Evolutionary conservation across 2,329 filamentous ascomycete species (phyloP).

Genomic region (Tolypocladium cylindrosporum): DNA sequence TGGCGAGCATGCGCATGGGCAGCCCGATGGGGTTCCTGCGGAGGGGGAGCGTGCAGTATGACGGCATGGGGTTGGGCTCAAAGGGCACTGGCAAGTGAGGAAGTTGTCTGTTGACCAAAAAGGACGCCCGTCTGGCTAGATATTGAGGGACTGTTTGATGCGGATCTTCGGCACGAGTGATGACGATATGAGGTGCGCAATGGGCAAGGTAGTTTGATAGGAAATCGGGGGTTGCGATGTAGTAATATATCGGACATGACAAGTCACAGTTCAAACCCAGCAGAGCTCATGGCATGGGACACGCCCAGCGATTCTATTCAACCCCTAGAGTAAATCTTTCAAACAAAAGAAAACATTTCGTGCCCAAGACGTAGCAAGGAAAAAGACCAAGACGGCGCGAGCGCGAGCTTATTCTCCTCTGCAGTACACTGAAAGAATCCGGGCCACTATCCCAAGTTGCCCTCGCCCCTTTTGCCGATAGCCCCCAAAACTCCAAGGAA

Average conservation of each 20-base stretch:
- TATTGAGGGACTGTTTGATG: not conserved
- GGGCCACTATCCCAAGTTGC: not conserved
- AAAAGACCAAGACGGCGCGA: not conserved
- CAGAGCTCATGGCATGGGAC: not conserved
- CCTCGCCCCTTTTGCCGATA: not conserved
- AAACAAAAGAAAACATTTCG: too few species aligned
- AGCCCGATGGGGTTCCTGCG: slow-evolving; percentile 38
- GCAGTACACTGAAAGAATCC: not conserved
- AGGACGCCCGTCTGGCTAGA: not conserved
- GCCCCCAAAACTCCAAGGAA: not conserved
- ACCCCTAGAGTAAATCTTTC: not conserved
- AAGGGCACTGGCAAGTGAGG: slow-evolving; percentile 6
- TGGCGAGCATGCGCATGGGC: slow-evolving; percentile 23
- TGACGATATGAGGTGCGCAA: not conserved
- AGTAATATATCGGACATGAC: not conserved
- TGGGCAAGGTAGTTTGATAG: not conserved
- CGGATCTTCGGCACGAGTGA: not conserved
- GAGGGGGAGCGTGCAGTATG: slow-evolving; percentile 38
- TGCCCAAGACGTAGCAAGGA: not conserved
- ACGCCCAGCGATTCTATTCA: not conserved
- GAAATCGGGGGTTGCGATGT: not conserved
- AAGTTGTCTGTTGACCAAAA: too few species aligned
- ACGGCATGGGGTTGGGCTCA: slow-evolving; percentile 15
- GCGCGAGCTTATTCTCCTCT: not conserved
- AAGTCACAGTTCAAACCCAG: not conserved